Evolutionary conservation across 768 basidiomycete species (phyloP), one percentile per base, ranked within the genome.

Genomic region (Coprinellus aureogranulatus): DNA sequence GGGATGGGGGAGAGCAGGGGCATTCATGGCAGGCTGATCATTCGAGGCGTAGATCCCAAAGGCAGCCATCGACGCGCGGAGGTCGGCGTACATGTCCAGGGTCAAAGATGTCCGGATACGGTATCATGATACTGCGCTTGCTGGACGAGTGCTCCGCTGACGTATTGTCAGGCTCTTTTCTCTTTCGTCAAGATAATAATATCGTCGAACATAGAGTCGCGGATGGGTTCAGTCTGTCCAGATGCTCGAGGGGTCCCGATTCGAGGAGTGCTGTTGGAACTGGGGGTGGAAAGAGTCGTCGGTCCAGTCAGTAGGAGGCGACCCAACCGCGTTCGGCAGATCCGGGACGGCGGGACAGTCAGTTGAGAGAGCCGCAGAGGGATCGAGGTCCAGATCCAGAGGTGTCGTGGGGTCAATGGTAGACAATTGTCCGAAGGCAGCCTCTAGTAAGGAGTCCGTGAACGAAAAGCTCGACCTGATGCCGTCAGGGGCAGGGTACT

Each of bases 41-140:
- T 14, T 25, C 16, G 18, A 23, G 10, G 44, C 14, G 40, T 18
- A 28, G 2, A 45, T 54, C 11, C 40, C 53, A 10, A 54, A 54
- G 9, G 41, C 41, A 14, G 25, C 53, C 50, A 52, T 34, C 4
- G 50, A 52, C 9, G 50, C 50, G 12, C 30, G 50, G n/a, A 52
- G 12, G 34, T 52, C 50, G 42, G 64, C 62, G 58, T 67, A 67
- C 54, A 64, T 53, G 12, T 69, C 65, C n/a, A 25, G 68, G 47
- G 47, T 69, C 68, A 44, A 69, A 69, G 20, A 69, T 62, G 16
- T 69, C 68, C 0, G 68, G 57, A 40, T 67, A 69, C 1, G 66
- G 65, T 4, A 62, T 53, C 31, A 14, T 30, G 50, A 27, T 37
- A 23, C 12, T 8, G 8, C 44, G 11, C 20, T 45, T 10, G 44